Conservation (phyloP, 768 basidiomycete species). For the Amanita subjunquillea region DNA sequence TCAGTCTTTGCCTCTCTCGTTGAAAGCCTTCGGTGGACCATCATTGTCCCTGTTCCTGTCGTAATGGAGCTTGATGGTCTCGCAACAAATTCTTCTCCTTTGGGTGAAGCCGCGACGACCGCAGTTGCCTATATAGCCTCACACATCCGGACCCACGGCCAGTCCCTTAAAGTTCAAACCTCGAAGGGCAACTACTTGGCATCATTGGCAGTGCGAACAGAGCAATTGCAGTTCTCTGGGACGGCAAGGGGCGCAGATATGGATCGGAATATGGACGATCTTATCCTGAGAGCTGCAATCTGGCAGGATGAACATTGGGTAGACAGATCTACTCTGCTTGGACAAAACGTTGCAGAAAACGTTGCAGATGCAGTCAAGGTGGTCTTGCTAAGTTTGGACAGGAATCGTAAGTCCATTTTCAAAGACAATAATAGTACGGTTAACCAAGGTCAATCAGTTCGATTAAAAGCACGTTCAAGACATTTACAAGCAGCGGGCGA, state of each 20-base stretch:
- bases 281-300: constrained; percentile 84
- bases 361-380: constrained; percentile 59
- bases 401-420: constrained; percentile 59
- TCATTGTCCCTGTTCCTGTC: constrained; percentile 87
- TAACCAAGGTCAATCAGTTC: constrained; percentile 39
- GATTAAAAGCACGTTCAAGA: constrained; percentile 81
- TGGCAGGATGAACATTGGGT: constrained; percentile 94
- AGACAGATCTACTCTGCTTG: constrained; percentile 70
- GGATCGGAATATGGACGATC: constrained; percentile 86
- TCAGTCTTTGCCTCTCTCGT: constrained; percentile 63
- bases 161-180: constrained; percentile 88
- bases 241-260: constrained; percentile 17
- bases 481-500: constrained; percentile 81
- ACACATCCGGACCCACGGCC: constrained; percentile 63
- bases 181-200: constrained; percentile 89
- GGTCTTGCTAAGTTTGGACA: constrained; percentile 82
- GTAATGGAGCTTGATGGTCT: constrained; percentile 98
- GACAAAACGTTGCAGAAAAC: constrained; percentile 26
- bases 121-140: constrained; percentile 71
- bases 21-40: constrained; percentile 76
- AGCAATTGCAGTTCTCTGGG: constrained; percentile 66
- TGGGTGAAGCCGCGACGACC: constrained; percentile 64
- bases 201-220: constrained; percentile 72
- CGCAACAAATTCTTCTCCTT: constrained; percentile 42
- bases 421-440: background rate